These are phyloP conservation scores for Fusarium beomiforme DNA, from an alignment of 2,329 filamentous ascomycete species.

Conservation along the genomic window DNA sequence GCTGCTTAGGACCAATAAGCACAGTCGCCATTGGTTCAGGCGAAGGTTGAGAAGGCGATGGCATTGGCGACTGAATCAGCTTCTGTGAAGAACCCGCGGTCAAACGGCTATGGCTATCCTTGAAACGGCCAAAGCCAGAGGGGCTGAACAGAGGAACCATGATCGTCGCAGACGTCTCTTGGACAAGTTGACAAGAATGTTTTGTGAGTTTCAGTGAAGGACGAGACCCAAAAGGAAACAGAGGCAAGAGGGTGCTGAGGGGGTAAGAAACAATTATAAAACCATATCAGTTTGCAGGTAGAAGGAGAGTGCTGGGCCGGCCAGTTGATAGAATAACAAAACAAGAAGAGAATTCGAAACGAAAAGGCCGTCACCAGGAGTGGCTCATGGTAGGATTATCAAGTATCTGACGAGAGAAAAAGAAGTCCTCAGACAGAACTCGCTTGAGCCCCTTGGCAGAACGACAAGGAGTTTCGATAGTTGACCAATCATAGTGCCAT, in stretches of 20 bases:
- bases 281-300: conserved; percentile 11
- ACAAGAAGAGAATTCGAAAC: conserved; percentile 38
- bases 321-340: conserved; percentile 36
- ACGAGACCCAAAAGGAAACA: conserved; percentile 30
- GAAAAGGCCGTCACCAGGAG: conserved; percentile 33
- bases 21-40: conserved; percentile 48
- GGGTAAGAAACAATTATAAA: conserved; percentile 28
- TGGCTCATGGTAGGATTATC: conserved; percentile 38
- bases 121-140: conserved; percentile 35
- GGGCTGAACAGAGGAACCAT: conserved; percentile 42
- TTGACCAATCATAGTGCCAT: conserved; percentile 15
- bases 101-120: conserved; percentile 23
- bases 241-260: conserved; percentile 25
- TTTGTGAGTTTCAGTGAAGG: conserved; percentile 18
- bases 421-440: conserved; percentile 34
- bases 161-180: conserved; percentile 7
- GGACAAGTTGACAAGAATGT: conserved; percentile 7
- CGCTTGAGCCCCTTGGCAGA: conserved; percentile 34
- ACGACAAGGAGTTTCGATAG: conserved; percentile 1
- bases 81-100: conserved; percentile 34
- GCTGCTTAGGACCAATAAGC: conserved; percentile 55
- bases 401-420: conserved; percentile 30
- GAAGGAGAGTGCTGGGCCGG: conserved; percentile 36
- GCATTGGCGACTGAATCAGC: conserved; percentile 33
- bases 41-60: conserved; percentile 33